Percentiles rank a stretch among this genome's conserved stretches.
These are phyloP conservation scores for Avena sativa DNA, from an alignment of 176 grass and related monocot species.

Conservation along the genomic window DNA sequence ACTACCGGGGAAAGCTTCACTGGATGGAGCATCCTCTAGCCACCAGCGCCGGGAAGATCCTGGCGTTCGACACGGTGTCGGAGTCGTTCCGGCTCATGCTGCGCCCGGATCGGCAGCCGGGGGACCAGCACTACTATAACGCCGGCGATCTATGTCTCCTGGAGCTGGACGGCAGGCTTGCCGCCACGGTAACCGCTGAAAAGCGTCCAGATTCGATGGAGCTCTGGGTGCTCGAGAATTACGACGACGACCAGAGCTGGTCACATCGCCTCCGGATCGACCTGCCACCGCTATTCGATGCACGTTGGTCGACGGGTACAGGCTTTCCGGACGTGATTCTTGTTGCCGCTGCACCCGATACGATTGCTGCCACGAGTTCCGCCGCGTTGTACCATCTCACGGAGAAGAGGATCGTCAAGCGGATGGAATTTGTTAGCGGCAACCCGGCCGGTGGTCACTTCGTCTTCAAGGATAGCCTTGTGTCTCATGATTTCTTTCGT, in stretches of 20 bases:
- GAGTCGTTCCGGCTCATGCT: not conserved
- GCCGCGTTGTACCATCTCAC: not conserved
- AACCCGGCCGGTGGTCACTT: not conserved
- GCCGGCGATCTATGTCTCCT: too few relatives aligned
- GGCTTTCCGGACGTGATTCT: not conserved
- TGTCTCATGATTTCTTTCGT: not conserved
- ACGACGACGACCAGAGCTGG: not conserved
- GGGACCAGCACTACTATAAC: not conserved
- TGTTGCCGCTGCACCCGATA: not conserved
- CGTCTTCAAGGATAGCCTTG: slow-evolving; percentile 1
- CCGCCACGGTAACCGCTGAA: too few relatives aligned
- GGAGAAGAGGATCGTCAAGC: not conserved
- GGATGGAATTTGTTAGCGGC: not conserved
- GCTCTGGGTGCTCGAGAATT: too few relatives aligned
- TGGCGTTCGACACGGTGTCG: slow-evolving; percentile 15
- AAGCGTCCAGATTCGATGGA: too few relatives aligned
- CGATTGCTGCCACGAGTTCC: too few relatives aligned
- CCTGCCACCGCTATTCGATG: not conserved
- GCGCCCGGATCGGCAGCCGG: too few relatives aligned
- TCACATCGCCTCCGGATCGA: not conserved
- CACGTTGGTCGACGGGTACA: too few relatives aligned
- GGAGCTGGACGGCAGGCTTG: too few relatives aligned
- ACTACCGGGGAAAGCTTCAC: not conserved
- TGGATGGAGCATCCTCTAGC: slow-evolving; percentile 1
- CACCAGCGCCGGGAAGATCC: not conserved